Evolutionary conservation across 495 filamentous ascomycete species (phyloP), one percentile per base, ranked within the genome.

Genomic region (Glarea lozoyensis): DNA sequence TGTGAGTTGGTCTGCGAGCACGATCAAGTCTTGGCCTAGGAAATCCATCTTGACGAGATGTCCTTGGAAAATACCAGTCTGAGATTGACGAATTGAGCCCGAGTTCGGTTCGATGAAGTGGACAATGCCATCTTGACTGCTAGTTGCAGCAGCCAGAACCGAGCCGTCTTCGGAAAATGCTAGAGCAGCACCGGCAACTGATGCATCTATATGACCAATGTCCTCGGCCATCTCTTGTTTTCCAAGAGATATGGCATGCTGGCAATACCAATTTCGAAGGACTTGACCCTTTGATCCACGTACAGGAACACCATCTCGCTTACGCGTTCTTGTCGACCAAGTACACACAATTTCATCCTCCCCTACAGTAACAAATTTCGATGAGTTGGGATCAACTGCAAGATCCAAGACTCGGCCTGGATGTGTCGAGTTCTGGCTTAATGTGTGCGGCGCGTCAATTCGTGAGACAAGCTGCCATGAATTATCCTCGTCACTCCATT

Each of bases 121-220:
- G 17, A 85, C 52, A 10, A 72, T 54, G 3, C 68, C 72, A 18
- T 67, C 62, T 10, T 68, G 59, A 13, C 58, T 39, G 18, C 60
- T 55, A 13, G 62, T 64, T 20, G 69, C 66, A 46, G 64, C 80
- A 22, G 86, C 92, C 20, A 97, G 68, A 2, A 86, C 71, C 3
- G 93, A 96, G 1, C 87, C 88, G 60, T 98, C 92, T 42, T 82
- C 73, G 1, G 90, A 93, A 59, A 84, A 94, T 13, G 78, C 66
- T 33, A 94, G 58, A 34, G 68, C 63, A 16, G 72, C 78, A 34
- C 62, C 70, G n/a, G 43, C 37, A 42, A 52, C 2, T 31, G 10
- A 34, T 31, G 38, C 33, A 43, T 34, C 2, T 45, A 13, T 36
- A 13, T 50, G 37, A 16, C 60, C 45, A 6, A 49, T 32, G 4